Conservation (phyloP, 2,329 filamentous ascomycete genomes). For the Colletotrichum falcatum region DNA sequence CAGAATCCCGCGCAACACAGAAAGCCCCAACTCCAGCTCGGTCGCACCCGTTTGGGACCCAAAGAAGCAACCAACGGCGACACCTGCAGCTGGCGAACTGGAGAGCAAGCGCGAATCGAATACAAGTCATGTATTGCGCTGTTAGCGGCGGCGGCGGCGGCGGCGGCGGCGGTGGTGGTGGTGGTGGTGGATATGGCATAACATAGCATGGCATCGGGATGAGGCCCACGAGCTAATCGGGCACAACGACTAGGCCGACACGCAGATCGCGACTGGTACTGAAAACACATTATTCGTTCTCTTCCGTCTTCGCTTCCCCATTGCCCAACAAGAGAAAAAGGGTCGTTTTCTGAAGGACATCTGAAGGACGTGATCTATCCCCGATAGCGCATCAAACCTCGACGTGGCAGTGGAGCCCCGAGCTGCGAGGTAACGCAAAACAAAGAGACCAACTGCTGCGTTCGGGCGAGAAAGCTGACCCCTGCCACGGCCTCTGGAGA, state of each 20-base stretch:
- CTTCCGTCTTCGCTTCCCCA: conserved; percentile 3
- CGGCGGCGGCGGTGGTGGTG: not conserved
- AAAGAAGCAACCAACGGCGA: conserved; percentile 12
- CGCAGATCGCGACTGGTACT: conserved; percentile 32
- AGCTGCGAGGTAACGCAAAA: conserved; percentile 39
- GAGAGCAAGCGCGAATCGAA: conserved; percentile 6
- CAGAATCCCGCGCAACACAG: conserved; percentile 35
- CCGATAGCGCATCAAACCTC: conserved; percentile 17
- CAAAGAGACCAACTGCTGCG: conserved; percentile 36
- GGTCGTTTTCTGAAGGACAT: too few species aligned
- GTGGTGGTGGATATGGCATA: conserved; percentile 26
- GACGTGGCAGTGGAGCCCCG: conserved; percentile 40
- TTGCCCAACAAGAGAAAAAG: conserved; percentile 16
- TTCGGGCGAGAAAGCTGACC: conserved; percentile 34
- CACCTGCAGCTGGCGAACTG: not conserved
- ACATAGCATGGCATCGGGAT: conserved; percentile 18
- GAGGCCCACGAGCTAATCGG: conserved; percentile 39
- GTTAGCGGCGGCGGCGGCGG: not conserved
- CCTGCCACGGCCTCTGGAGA: conserved; percentile 34
- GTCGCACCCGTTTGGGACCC: conserved; percentile 12
- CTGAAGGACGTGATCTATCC: conserved; percentile 9
- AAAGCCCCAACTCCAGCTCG: conserved; percentile 24
- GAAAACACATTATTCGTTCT: not conserved
- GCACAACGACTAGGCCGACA: conserved; percentile 29
- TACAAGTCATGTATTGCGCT: conserved; percentile 13